phyloP scores from a whole-genome alignment of 2,329 filamentous ascomycete species.

The Monosporascus sp. region DNA sequence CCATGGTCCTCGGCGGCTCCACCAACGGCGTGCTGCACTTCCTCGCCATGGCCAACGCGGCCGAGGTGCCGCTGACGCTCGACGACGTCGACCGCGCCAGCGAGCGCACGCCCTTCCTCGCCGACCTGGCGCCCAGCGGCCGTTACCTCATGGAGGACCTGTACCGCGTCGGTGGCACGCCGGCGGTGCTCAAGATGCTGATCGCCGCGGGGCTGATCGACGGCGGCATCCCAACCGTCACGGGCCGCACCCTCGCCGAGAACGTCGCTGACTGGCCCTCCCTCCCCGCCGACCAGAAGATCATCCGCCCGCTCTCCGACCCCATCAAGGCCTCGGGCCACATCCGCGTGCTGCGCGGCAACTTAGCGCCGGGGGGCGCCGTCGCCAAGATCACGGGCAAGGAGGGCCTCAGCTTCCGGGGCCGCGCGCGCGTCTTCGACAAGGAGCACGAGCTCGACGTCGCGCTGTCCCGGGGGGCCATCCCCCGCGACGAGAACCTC shows the following conservation, averaged over 20 bases:
- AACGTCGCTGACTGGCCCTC: constrained; percentile 66
- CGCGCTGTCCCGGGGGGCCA: constrained; percentile 62
- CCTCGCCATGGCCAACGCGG: constrained; percentile 84
- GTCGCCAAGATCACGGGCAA: constrained; percentile 97
- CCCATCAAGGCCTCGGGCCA: constrained; percentile 81
- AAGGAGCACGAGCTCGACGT: constrained; percentile 75
- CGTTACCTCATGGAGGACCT: constrained; percentile 78
- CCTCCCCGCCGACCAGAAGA: constrained; percentile 58
- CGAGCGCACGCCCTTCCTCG: constrained; percentile 79
- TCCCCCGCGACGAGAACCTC: constrained; percentile 71
- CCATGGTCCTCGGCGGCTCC: constrained; percentile 85
- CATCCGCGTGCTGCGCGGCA: constrained; percentile 81
- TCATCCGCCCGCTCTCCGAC: constrained; percentile 70
- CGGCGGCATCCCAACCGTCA: constrained; percentile 66
- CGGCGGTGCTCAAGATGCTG: constrained; percentile 68
- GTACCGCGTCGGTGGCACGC: constrained; percentile 70
- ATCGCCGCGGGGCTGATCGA: constrained; percentile 66
- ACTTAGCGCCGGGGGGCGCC: constrained; percentile 80
- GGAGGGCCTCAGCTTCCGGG: constrained; percentile 77
- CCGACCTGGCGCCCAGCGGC: constrained; percentile 78
- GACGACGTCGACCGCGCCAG: constrained; percentile 80
- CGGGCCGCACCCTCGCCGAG: constrained; percentile 68
- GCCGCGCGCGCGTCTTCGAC: constrained; percentile 77
- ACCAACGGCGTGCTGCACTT: constrained; percentile 88
- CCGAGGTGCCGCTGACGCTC: constrained; percentile 68